Conservation (phyloP, 2,329 filamentous ascomycete species). For the Microsporum canis region DNA sequence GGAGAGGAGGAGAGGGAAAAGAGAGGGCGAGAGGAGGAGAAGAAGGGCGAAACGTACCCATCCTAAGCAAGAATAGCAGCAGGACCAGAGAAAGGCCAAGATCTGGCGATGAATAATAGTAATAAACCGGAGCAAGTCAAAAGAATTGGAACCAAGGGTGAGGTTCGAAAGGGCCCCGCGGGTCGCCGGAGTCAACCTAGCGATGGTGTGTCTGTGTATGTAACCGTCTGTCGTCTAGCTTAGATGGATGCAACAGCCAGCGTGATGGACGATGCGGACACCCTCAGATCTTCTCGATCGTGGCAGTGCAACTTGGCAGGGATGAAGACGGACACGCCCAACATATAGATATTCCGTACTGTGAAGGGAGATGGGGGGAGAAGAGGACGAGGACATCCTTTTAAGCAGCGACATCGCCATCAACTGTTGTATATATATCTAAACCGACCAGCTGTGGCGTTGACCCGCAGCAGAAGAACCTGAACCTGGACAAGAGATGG, state of each 20-base stretch:
- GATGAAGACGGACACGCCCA: not conserved
- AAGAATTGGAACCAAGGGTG: not conserved
- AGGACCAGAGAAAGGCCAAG: not conserved
- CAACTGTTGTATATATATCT: no score
- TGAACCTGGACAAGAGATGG: not conserved
- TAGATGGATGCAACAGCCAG: no score
- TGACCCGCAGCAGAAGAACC: not conserved
- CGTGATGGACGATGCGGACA: not conserved
- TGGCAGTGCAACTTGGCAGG: slow-evolving; percentile 1
- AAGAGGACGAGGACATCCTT: not conserved
- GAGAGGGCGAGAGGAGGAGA: not conserved
- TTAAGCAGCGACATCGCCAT: not conserved
- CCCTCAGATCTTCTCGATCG: not conserved
- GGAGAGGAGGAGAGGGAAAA: not conserved
- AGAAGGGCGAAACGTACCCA: not conserved
- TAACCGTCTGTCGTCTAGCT: no score
- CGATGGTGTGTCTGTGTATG: not conserved
- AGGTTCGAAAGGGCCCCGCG: not conserved
- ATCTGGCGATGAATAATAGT: not conserved
- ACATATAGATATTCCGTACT: not conserved
- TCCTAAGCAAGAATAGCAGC: not conserved
- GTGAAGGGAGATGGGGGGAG: not conserved
- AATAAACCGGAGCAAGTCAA: not conserved
- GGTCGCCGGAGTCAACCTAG: not conserved
- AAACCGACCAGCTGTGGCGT: not conserved